Base-by-base conservation (phyloP, 2,329 filamentous ascomycete genomes). In the Monascus ruber region DNA sequence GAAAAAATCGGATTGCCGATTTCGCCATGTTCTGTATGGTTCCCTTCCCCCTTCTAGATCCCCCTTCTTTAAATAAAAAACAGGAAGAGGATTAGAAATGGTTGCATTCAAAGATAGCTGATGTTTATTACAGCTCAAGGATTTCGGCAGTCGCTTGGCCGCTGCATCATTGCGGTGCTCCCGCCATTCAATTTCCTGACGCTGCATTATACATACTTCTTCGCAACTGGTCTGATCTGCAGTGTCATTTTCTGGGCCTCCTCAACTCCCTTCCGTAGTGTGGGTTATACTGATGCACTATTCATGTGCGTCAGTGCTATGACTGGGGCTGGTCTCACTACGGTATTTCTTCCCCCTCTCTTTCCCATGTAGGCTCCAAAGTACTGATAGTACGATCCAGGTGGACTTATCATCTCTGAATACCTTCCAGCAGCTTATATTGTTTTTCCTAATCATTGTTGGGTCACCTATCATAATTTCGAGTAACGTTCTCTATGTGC, bases 381-480 rank as follows among this genome's bases (percentile, higher is more conserved):
- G 17, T 33, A 6, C 7, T n/a, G 36, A 27, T 48, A 36, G 49
- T 5, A 5, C 5, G n/a, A 17, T 2, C 17, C 27, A 62, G 59
- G 40, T 64, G 29, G 58, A 63, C 33, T 60, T 84, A 24, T 79
- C 73, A 40, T 63, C 68, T 26, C 53, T 85, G 50, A 83, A 77
- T 31, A 79, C 74, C 0, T 81, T 78, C 52, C 81, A 85, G 56
- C 82, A 85, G 55, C 62, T 74, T 26, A 59, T 82, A 31, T 65
- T 85, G 6, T 82, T 79, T 49, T 42, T 79, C 3, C 64, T 83
- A 33, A 79, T 85, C 44, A 65, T 84, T 34, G 54, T 81, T 5
- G 82, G 82, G 1, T 78, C 77, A 39, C 68, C 74, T 8, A 75
- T 84, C n/a, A 76, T 79, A 52, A 76, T 85, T 2, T 80, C 75